Evolutionary conservation across 441 rosid genomes (phyloP).

Genomic region (Dalechampia spathulata): DNA sequence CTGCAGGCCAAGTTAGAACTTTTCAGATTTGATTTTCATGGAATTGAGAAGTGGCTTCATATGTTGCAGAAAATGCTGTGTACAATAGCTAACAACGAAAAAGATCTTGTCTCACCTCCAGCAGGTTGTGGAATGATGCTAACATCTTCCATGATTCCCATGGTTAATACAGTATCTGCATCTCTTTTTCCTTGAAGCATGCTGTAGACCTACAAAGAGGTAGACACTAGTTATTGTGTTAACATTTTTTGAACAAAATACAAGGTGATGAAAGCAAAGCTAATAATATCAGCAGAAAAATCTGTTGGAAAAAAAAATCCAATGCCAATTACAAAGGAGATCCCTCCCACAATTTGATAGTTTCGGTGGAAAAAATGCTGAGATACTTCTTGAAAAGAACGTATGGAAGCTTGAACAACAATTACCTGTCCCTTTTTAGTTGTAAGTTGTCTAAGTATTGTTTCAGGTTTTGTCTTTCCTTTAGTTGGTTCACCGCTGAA

Average conservation of each 20-base stretch:
- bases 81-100: background rate
- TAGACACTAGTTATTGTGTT: background rate
- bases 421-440: constrained; percentile 95
- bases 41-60: no score
- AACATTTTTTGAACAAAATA: no score
- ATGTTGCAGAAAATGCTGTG: background rate
- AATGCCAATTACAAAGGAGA: background rate
- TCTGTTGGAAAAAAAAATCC: background rate
- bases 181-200: constrained; percentile 96
- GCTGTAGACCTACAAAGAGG: constrained; percentile 62
- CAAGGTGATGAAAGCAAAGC: background rate
- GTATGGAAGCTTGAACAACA: background rate
- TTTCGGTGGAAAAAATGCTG: no score
- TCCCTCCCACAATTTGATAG: background rate
- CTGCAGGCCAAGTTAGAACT: no score
- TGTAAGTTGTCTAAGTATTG: constrained; percentile 82
- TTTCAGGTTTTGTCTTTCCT: constrained; percentile 82
- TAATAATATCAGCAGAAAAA: background rate
- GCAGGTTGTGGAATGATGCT: constrained; percentile 94
- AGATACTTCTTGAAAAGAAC: background rate
- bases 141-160: constrained; percentile 93
- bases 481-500: constrained; percentile 82
- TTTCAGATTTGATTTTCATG: no score
- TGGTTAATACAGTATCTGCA: constrained; percentile 70
- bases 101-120: constrained; percentile 51